Base-by-base conservation (phyloP, 2,329 filamentous ascomycete genomes). In the Talaromyces islandicus region DNA sequence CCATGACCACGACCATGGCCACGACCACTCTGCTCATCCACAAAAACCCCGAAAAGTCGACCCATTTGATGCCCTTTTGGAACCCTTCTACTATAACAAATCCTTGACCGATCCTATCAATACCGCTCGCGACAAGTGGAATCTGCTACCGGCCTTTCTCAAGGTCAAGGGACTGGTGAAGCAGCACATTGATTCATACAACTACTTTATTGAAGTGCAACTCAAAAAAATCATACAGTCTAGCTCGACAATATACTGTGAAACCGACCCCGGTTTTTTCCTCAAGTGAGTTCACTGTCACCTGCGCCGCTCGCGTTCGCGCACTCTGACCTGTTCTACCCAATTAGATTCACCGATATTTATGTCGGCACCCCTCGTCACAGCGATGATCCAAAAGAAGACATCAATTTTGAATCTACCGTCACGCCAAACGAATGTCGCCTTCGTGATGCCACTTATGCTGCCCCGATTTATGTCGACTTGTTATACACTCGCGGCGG, bases 131-230 rank as follows among this genome's bases (percentile, higher is more conserved):
- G 94, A 99, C 79, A 99, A 99, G 81, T 97, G 93, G 85, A 96
- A 97, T 73, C 82, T 99, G 48, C 79, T 99, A 29, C 95, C 94
- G 0, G 94, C 94, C n/a, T 99, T 99, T 75, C 80, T 99, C 61
- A 97, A 97, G 76, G 92, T 97, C 69, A 99, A 99, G 77, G 92
- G 92, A 60, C 81, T 97, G 60, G 92, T 97, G 57, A 97, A 97
- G 76, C 93, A 97, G 80, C 92, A 97, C 75, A 93, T 96, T 71
- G 95, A 99, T 79, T 97, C 94, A 25, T 99, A 95, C 82, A 97
- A 99, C 78, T 96, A 94, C 78, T 97, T 99, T 69, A 89, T 97
- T 66, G 91, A 99, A 68, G 89, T 95, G 60, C 92, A 97, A 72
- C 87, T 99, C 74, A 96, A 96, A 78, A 92, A 97, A 69, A 99